A percentile compares a stretch with the other conserved stretches of the same genome.
Evolutionary conservation across 805 yeast genomes (phyloP).

Genomic region (Metschnikowia amazonensis): DNA sequence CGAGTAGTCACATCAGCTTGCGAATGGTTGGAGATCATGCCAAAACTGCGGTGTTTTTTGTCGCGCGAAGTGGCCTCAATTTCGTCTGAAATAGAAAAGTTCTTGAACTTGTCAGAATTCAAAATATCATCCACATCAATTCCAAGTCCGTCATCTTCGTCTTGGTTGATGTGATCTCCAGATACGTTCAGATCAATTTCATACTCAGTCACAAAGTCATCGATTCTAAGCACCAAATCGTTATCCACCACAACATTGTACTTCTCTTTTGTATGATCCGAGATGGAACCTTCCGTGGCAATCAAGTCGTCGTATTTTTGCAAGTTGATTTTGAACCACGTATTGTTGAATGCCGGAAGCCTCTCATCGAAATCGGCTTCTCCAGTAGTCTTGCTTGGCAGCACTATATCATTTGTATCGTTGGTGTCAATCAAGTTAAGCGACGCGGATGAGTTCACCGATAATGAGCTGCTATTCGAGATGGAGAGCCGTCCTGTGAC

Average conservation of each 20-base stretch:
- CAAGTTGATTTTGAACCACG: constrained; percentile 32
- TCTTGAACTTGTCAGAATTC: constrained; percentile 37
- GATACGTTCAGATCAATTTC: background rate
- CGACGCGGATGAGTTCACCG: constrained; percentile 5
- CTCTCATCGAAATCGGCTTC: constrained; percentile 20
- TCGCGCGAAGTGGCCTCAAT: constrained; percentile 11
- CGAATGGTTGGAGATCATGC: constrained; percentile 19
- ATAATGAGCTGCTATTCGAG: constrained; percentile 4
- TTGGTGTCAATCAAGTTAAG: background rate
- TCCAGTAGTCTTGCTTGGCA: background rate
- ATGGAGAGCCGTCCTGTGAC: background rate
- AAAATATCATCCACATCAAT: constrained; percentile 43
- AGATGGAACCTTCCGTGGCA: background rate
- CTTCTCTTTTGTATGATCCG: constrained; percentile 8
- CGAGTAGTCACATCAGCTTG: background rate
- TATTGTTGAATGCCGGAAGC: constrained; percentile 35
- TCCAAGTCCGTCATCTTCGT: constrained; percentile 35
- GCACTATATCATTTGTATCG: background rate
- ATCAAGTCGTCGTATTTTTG: constrained; percentile 33
- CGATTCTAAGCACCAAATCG: background rate
- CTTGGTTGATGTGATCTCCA: background rate
- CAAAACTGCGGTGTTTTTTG: constrained; percentile 20
- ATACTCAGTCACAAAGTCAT: constrained; percentile 22
- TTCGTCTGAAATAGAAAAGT: constrained; percentile 20
- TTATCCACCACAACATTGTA: constrained; percentile 28